phyloP scores from a whole-genome alignment of 148 eudicot species.

The Suaeda aralocaspica region DNA sequence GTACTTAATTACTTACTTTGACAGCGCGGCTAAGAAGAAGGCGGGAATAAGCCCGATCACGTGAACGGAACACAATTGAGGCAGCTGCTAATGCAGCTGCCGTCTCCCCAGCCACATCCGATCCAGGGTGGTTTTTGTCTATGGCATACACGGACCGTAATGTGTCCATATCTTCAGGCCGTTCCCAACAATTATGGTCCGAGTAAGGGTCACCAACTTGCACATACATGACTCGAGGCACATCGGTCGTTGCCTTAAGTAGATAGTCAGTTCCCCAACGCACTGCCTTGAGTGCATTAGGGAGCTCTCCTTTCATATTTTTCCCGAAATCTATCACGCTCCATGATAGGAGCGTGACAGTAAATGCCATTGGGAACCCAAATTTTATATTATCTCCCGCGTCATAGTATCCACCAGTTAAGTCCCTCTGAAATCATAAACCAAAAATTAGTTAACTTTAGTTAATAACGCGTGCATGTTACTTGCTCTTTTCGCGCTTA shows the following conservation, averaged over 20 bases:
- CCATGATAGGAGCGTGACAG: constrained; percentile 83
- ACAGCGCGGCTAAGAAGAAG: constrained; percentile 72
- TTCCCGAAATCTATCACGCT: constrained; percentile 80
- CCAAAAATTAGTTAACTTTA: neutral
- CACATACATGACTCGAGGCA: constrained; percentile 51
- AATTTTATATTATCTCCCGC: constrained; percentile 96
- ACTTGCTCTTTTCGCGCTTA: neutral
- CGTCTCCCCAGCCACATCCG: constrained; percentile 95
- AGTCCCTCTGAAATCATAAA: constrained; percentile 49
- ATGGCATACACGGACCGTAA: constrained; percentile 56
- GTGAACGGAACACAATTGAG: constrained; percentile 66
- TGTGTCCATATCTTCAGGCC: constrained; percentile 98
- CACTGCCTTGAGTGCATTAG: constrained; percentile 65
- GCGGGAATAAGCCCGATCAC: constrained; percentile 66
- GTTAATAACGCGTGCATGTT: neutral
- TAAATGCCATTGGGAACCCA: constrained; percentile 96
- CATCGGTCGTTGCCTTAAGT: constrained; percentile 70
- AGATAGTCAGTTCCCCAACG: constrained; percentile 89
- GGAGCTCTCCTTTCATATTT: constrained; percentile 58
- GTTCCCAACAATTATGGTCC: constrained; percentile 93
- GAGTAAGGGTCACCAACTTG: constrained; percentile 86
- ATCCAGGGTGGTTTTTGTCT: constrained; percentile 72
- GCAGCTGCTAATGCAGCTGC: constrained; percentile 97
- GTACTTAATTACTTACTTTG: constrained; percentile 50
- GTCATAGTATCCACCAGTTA: constrained; percentile 92